Conservation (phyloP, 345 rosid genomes). For the Arabis hirsuta region DNA sequence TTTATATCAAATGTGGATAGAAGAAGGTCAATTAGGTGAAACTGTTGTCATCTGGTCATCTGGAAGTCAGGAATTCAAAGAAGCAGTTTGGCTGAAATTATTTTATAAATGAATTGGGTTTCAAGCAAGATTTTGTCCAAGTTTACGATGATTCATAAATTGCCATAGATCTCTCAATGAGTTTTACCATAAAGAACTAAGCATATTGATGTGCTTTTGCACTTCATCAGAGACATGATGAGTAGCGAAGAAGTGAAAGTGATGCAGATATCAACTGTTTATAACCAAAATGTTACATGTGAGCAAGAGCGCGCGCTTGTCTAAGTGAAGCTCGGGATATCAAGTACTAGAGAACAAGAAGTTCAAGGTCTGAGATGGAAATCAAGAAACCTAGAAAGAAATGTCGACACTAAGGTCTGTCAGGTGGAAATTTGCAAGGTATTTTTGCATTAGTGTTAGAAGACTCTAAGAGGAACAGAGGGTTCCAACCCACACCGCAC, state of each 20-base stretch:
- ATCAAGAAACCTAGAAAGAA: not conserved
- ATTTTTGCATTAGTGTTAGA: not conserved
- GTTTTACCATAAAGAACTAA: not conserved
- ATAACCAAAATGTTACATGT: no score
- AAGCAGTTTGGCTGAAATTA: no score
- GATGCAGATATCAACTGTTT: not conserved
- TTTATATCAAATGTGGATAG: no score
- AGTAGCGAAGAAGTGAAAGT: not conserved
- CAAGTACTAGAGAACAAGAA: not conserved
- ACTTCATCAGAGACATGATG: not conserved
- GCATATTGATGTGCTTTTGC: not conserved
- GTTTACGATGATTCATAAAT: not conserved
- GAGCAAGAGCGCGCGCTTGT: no score
- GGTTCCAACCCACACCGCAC: not conserved
- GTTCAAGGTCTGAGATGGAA: constrained; percentile 1
- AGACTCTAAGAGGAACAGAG: not conserved
- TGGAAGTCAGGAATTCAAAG: no score
- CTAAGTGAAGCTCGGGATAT: not conserved
- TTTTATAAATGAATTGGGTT: no score
- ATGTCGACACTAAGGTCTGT: not conserved
- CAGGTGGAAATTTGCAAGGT: not conserved
- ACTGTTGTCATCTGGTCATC: no score
- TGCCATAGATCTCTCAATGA: not conserved
- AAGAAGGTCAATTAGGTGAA: no score
- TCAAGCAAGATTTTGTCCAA: no score